A percentile compares a stretch with the other conserved stretches of the same genome.
Conservation (phyloP, 2,329 filamentous ascomycete species). For the Aureobasidium sp. region DNA sequence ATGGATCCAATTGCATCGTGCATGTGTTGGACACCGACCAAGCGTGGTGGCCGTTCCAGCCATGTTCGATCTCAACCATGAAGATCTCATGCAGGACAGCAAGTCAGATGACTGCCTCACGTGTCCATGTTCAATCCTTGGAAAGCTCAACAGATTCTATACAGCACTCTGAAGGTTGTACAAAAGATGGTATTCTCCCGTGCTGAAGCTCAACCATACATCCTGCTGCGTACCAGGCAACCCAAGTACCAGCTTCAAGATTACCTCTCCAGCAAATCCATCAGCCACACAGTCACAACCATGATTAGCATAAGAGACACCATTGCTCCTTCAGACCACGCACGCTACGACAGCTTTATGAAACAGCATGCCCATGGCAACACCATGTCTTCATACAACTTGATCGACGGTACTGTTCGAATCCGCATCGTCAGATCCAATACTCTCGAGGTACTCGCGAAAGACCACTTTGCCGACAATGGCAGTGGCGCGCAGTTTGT, state of each 20-base stretch:
- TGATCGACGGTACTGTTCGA: neutral
- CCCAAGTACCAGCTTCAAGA: neutral
- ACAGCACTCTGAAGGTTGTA: neutral
- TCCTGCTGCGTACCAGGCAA: neutral
- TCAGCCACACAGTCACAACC: neutral
- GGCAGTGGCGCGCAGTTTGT: neutral
- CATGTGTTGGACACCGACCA: neutral
- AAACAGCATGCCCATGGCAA: neutral
- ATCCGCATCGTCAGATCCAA: neutral
- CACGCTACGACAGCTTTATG: neutral
- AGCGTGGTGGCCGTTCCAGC: neutral
- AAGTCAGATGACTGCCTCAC: slow-evolving; percentile 4
- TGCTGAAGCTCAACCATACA: neutral
- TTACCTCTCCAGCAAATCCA: neutral
- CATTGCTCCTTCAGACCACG: neutral
- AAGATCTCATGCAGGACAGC: neutral
- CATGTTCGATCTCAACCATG: neutral
- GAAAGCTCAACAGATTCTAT: neutral
- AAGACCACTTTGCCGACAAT: neutral
- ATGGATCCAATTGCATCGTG: neutral
- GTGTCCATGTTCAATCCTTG: neutral
- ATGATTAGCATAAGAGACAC: neutral
- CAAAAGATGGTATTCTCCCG: neutral
- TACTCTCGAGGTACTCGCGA: neutral
- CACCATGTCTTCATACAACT: neutral